phyloP scores from a whole-genome alignment of 2,329 filamentous ascomycete genomes.

The Helotiales sp. region DNA sequence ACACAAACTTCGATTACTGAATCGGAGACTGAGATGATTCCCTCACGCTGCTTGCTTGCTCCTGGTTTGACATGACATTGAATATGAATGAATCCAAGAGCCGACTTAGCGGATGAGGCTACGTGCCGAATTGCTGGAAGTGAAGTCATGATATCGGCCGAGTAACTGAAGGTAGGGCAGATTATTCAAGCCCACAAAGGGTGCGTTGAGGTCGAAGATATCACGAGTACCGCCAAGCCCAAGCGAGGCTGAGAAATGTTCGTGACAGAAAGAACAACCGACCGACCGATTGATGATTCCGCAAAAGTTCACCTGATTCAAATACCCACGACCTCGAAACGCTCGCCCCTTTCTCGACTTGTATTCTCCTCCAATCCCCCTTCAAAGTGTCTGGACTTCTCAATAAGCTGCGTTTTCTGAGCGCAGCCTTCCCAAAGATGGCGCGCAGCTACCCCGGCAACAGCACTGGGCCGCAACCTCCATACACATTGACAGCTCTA shows the following conservation, averaged over 20 bases:
- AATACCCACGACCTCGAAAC: neutral
- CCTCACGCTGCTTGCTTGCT: slow-evolving; percentile 64
- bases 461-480: slow-evolving; percentile 28
- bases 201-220: slow-evolving; percentile 1
- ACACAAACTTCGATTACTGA: slow-evolving; percentile 68
- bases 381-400: slow-evolving; percentile 28
- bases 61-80: slow-evolving; percentile 72
- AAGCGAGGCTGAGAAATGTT: slow-evolving; percentile 18
- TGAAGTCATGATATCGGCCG: slow-evolving; percentile 26
- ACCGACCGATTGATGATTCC: neutral
- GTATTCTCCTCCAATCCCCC: neutral
- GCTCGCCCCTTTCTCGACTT: neutral
- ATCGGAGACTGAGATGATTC: slow-evolving; percentile 60
- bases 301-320: neutral
- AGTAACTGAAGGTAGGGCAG: neutral
- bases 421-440: slow-evolving; percentile 27
- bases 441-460: slow-evolving; percentile 25
- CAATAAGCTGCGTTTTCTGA: slow-evolving; percentile 20
- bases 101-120: slow-evolving; percentile 53
- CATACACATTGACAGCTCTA: slow-evolving; percentile 71
- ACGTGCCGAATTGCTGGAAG: slow-evolving; percentile 52
- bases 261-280: slow-evolving; percentile 3
- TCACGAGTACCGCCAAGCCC: slow-evolving; percentile 4
- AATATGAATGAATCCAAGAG: slow-evolving; percentile 57
- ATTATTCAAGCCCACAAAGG: neutral